Evolutionary conservation across 2,329 filamentous ascomycete genomes (phyloP).

Genomic region (Fusarium papillatum): DNA sequence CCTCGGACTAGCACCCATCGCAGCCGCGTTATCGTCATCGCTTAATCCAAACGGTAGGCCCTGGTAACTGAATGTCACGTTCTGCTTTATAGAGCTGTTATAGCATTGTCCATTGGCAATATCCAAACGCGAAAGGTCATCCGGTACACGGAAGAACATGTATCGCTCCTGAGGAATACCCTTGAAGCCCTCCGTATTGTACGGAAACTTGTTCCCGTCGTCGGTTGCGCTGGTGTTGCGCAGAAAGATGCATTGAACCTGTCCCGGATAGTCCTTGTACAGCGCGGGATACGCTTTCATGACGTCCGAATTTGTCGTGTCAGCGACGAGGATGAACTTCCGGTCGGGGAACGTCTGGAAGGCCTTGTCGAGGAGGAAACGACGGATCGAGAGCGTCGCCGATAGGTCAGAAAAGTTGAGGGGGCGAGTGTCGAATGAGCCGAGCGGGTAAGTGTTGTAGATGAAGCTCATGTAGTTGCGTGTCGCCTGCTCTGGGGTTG

Average conservation of each 20-base stretch:
- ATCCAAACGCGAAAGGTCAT: constrained; percentile 77
- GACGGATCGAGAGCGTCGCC: constrained; percentile 80
- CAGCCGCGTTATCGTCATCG: constrained; percentile 47
- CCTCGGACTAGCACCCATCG: constrained; percentile 34
- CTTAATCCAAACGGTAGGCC: constrained; percentile 65
- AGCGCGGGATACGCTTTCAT: constrained; percentile 76
- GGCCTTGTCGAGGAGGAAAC: constrained; percentile 77
- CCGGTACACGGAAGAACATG: constrained; percentile 84
- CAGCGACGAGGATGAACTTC: constrained; percentile 82
- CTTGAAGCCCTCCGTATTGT: constrained; percentile 81
- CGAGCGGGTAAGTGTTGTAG: constrained; percentile 82
- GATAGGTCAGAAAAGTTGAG: constrained; percentile 83
- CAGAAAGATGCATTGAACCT: constrained; percentile 84
- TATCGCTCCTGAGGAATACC: constrained; percentile 75
- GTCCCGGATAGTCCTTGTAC: constrained; percentile 74
- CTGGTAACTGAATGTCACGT: constrained; percentile 78
- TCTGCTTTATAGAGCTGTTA: constrained; percentile 75
- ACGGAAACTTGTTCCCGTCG: constrained; percentile 76
- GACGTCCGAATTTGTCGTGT: constrained; percentile 83
- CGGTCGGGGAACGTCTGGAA: constrained; percentile 82
- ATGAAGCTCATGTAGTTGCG: constrained; percentile 87
- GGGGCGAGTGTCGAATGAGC: constrained; percentile 83
- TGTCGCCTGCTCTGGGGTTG: constrained; percentile 83
- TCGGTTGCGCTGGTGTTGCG: constrained; percentile 83
- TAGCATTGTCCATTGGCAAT: constrained; percentile 77